Percentiles rank a stretch among this genome's conserved stretches.
Conservation (phyloP, 1,139 yeast genomes). For the Debaryomyces sp. region DNA sequence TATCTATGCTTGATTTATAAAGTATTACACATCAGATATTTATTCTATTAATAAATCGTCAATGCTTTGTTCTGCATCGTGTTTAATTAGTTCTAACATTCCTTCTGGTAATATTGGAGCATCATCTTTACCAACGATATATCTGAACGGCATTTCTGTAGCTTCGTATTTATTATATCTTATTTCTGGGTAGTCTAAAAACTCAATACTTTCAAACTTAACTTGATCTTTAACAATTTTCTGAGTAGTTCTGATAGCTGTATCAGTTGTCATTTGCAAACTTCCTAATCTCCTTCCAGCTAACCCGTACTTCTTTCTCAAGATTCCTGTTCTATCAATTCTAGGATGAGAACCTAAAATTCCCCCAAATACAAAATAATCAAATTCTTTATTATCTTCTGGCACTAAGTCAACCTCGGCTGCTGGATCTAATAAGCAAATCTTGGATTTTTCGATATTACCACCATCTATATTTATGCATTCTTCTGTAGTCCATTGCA, state of each 20-base stretch:
- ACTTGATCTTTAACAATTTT: slow-evolving; percentile 61
- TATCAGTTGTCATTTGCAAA: slow-evolving; percentile 96
- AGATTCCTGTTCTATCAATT: slow-evolving; percentile 89
- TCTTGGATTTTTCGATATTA: slow-evolving; percentile 50
- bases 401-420: slow-evolving; percentile 77
- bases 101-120: slow-evolving; percentile 89
- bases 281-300: slow-evolving; percentile 84
- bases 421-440: slow-evolving; percentile 87
- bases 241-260: slow-evolving; percentile 91
- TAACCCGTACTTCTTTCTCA: slow-evolving; percentile 77
- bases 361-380: slow-evolving; percentile 94
- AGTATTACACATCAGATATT: slow-evolving; percentile 3
- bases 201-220: slow-evolving; percentile 70
- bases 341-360: slow-evolving; percentile 97
- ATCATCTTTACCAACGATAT: slow-evolving; percentile 63
- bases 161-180: slow-evolving; percentile 86
- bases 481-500: slow-evolving; percentile 82
- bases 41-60: slow-evolving; percentile 55
- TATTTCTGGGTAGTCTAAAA: slow-evolving; percentile 92
- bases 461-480: slow-evolving; percentile 54
- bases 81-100: slow-evolving; percentile 82
- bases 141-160: slow-evolving; percentile 97
- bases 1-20: background rate
- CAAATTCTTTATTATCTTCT: slow-evolving; percentile 63
- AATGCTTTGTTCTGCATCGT: slow-evolving; percentile 78